Percentiles rank a stretch among this genome's conserved stretches.
Conservation (phyloP, 345 rosid genomes). For the Gynandropsis gynandra region DNA sequence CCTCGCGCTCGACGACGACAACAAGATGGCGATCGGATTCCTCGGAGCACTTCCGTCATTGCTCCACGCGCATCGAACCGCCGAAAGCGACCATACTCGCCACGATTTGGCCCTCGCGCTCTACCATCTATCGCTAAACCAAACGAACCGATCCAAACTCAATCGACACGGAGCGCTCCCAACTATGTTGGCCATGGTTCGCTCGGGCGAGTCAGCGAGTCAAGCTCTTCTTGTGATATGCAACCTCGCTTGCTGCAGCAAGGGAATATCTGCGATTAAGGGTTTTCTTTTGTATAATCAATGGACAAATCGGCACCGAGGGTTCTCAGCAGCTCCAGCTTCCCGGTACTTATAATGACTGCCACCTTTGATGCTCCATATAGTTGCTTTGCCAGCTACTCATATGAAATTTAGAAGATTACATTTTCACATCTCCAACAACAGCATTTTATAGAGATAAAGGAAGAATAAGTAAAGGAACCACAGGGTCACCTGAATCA, state of each 20-base stretch:
- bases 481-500: constrained; percentile 54
- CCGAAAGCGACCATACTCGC: constrained; percentile 52
- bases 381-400: constrained; percentile 78
- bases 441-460: neutral
- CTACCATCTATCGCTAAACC: constrained; percentile 60
- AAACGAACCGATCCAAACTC: constrained; percentile 54
- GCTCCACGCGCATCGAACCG: constrained; percentile 42
- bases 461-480: too few relatives aligned
- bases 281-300: constrained; percentile 83
- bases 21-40: constrained; percentile 73
- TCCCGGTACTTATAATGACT: constrained; percentile 75
- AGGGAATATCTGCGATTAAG: constrained; percentile 60
- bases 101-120: constrained; percentile 66
- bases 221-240: constrained; percentile 51
- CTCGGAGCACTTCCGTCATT: constrained; percentile 77
- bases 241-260: constrained; percentile 58
- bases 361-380: constrained; percentile 83
- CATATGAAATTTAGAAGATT: neutral
- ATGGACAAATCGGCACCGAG: constrained; percentile 83
- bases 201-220: constrained; percentile 36
- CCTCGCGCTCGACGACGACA: constrained; percentile 70
- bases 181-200: constrained; percentile 46
- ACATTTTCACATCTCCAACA: too few relatives aligned
- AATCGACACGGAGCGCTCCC: constrained; percentile 57
- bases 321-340: constrained; percentile 62